Base-by-base conservation (phyloP, 768 basidiomycete species). In the Neoboletus subvelutipes region DNA sequence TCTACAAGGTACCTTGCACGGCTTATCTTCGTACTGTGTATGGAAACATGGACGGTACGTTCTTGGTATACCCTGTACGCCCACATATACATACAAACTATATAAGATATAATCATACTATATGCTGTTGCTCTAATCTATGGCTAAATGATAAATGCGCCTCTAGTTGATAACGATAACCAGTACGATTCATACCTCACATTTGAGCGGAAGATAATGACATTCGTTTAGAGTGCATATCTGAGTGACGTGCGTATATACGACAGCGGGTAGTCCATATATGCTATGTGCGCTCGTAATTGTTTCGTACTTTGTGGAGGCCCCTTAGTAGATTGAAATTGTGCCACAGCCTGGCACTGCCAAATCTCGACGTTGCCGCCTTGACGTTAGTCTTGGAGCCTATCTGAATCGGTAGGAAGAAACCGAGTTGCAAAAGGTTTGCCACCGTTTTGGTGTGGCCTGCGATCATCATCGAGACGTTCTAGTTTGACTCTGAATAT, bases 61-160 rank as follows among this genome's bases (percentile, higher is more conserved):
- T 45, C 39, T 33, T 41, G 22, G 26, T 42, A 42, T 42, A 51
- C 37, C 29, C 26, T 24, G 33, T 33, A 15, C 33, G 34, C 22
- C 52, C 36, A 59, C 26, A 11, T 6, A 53, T 41, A 46, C 36
- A 53, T 33, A 36, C 29, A 41, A 13, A 37, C 26, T 18, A 20
- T 63, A 50, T 18, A 50, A 37, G 8, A 61, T 52, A 37, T 54
- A 42, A 33, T 34, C 24, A 33, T 61, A 46, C 34, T 6, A 17
- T 43, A 58, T 24, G 7, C 11, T 24, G 17, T 37, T 29, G 20
- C 20, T 39, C 37, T 58, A 51, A 58, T 58, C 40, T 42, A 34
- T 37, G 17, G 45, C 18, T n/a, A 22, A 28, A 40, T 34, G 24
- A 45, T 54, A 13, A n/a, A 20, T n/a, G 9, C 36, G 24, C 20